These are phyloP conservation scores for Zygosaccharomyces sapae DNA, from an alignment of 1,139 yeast genomes.

Conservation along the genomic window DNA sequence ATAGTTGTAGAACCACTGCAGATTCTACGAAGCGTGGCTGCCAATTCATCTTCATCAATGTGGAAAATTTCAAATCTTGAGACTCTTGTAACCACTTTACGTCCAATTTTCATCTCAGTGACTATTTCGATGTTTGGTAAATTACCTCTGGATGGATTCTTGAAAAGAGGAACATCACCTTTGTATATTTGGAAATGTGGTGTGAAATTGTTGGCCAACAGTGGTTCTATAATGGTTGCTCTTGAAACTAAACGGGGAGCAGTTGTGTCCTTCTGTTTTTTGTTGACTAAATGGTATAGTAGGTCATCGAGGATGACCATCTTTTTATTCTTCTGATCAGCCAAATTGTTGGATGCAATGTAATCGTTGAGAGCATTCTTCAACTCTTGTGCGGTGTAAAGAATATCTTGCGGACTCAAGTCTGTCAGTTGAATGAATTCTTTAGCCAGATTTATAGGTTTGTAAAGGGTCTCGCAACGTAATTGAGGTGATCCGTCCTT, in stretches of 20 bases:
- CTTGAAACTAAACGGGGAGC: slow-evolving; percentile 39
- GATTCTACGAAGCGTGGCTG: slow-evolving; percentile 65
- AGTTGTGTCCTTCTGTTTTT: slow-evolving; percentile 32
- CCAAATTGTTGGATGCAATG: slow-evolving; percentile 49
- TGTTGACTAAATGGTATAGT: slow-evolving; percentile 34
- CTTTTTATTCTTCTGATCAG: slow-evolving; percentile 46
- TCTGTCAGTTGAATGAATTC: slow-evolving; percentile 47
- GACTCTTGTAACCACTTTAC: slow-evolving; percentile 73
- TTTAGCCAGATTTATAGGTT: slow-evolving; percentile 51
- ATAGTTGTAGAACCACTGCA: slow-evolving; percentile 90
- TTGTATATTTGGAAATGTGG: slow-evolving; percentile 54
- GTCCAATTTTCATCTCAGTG: slow-evolving; percentile 76
- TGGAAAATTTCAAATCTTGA: slow-evolving; percentile 64
- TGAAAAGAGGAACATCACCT: slow-evolving; percentile 40
- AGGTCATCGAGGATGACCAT: slow-evolving; percentile 52
- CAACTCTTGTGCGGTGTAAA: slow-evolving; percentile 54
- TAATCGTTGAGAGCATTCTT: slow-evolving; percentile 52
- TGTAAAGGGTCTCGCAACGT: slow-evolving; percentile 44
- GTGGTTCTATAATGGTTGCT: slow-evolving; percentile 49
- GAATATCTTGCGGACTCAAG: slow-evolving; percentile 36
- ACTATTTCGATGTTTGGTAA: slow-evolving; percentile 64
- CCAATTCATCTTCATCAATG: slow-evolving; percentile 60
- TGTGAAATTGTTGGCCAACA: slow-evolving; percentile 51
- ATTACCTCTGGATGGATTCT: slow-evolving; percentile 53
- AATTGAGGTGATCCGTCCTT: slow-evolving; percentile 31